These are phyloP conservation scores for Wickerhamiella musiphila DNA, from an alignment of 805 yeast species.

Conservation along the genomic window DNA sequence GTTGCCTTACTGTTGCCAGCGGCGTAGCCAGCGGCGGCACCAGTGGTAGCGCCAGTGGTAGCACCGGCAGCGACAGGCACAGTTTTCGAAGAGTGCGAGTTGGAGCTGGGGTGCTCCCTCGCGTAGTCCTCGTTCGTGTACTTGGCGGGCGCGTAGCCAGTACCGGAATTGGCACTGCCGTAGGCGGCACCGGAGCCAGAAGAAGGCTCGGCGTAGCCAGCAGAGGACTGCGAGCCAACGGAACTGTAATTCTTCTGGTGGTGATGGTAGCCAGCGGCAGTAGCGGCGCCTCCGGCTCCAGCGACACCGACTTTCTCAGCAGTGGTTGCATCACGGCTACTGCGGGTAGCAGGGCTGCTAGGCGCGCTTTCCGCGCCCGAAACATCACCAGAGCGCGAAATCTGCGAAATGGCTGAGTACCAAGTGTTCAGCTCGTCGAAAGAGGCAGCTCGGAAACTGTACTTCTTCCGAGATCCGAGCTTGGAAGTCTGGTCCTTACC, in stretches of 20 bases:
- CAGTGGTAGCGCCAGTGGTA: slow-evolving; percentile 8
- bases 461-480: slow-evolving; percentile 21
- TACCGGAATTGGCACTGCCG: slow-evolving; percentile 6
- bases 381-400: slow-evolving; percentile 8
- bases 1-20: slow-evolving; percentile 1
- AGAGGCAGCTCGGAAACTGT: slow-evolving; percentile 28
- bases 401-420: slow-evolving; percentile 25
- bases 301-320: slow-evolving; percentile 1
- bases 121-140: no score
- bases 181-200: slow-evolving; percentile 4
- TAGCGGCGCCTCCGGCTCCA: slow-evolving; percentile 6
- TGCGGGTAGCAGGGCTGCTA: slow-evolving; percentile 2
- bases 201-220: background rate
- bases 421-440: slow-evolving; percentile 30
- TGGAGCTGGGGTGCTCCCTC: no score
- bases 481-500: slow-evolving; percentile 27
- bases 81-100: background rate
- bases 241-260: slow-evolving; percentile 1
- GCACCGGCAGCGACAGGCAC: slow-evolving; percentile 5
- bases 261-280: slow-evolving; percentile 2
- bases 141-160: background rate
- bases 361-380: background rate
- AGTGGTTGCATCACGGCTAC: slow-evolving; percentile 5
- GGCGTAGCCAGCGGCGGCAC: slow-evolving; percentile 2
- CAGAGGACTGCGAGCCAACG: background rate